phyloP scores from a whole-genome alignment of 129 eudicot species.

The Saussurea involucrata region DNA sequence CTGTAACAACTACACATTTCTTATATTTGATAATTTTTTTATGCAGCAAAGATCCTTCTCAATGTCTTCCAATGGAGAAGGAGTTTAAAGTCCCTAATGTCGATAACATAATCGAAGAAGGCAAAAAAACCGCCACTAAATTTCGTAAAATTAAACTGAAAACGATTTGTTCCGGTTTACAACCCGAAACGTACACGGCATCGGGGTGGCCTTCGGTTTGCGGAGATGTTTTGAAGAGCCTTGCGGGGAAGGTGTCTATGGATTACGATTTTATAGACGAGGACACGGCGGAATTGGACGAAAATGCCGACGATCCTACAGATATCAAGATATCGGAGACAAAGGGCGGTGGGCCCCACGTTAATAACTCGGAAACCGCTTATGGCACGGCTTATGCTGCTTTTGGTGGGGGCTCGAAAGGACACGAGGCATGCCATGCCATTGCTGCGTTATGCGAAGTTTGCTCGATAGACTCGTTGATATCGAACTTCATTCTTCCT shows the following conservation, averaged over 20 bases:
- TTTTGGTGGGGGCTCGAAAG: conserved; percentile 71
- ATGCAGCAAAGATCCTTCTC: conserved; percentile 56
- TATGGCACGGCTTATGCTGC: conserved; percentile 80
- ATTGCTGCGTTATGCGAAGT: conserved; percentile 90
- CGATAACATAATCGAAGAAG: conserved; percentile 89
- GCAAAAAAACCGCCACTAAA: conserved; percentile 77
- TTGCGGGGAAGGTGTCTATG: conserved; percentile 83
- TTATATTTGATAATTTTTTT: not conserved
- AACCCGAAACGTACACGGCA: conserved; percentile 65
- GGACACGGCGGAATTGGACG: conserved; percentile 22
- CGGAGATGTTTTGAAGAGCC: conserved; percentile 74
- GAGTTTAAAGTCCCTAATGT: conserved; percentile 67
- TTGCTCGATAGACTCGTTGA: conserved; percentile 86
- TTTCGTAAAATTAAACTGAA: conserved; percentile 58
- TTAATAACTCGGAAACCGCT: conserved; percentile 33
- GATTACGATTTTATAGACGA: conserved; percentile 65
- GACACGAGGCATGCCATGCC: conserved; percentile 95
- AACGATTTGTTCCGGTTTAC: conserved; percentile 34
- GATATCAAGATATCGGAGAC: conserved; percentile 16
- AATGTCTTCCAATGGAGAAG: conserved; percentile 57
- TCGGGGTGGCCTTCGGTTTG: conserved; percentile 96
- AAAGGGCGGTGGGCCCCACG: not conserved
- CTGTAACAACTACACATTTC: too few species aligned
- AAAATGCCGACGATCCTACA: conserved; percentile 19
- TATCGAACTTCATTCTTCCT: conserved; percentile 93